Percentiles rank a stretch among this genome's conserved stretches.
These are phyloP conservation scores for Pyricularia sp. DNA, from an alignment of 2,329 filamentous ascomycete genomes.

Conservation along the genomic window DNA sequence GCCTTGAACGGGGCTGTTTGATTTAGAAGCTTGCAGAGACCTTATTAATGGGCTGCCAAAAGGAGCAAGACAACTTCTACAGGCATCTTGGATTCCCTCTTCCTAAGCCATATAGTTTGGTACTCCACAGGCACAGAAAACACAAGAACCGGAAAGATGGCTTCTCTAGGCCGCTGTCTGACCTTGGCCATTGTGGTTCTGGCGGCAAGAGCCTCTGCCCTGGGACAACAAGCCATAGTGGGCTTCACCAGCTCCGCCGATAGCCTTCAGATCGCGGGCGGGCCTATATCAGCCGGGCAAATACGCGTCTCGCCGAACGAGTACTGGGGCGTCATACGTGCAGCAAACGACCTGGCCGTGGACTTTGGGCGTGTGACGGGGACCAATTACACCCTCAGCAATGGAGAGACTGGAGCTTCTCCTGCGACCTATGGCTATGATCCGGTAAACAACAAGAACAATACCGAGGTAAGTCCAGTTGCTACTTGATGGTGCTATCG, in stretches of 20 bases:
- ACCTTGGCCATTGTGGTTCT: constrained; percentile 6
- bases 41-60: background rate
- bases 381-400: constrained; percentile 46
- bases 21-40: background rate
- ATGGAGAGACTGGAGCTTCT: constrained; percentile 23
- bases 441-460: constrained; percentile 31
- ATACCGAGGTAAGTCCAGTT: constrained; percentile 26
- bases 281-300: constrained; percentile 24
- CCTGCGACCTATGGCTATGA: constrained; percentile 28
- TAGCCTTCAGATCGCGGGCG: constrained; percentile 23
- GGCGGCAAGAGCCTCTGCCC: constrained; percentile 17
- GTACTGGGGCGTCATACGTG: constrained; percentile 55
- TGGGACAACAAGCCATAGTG: constrained; percentile 37
- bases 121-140: background rate
- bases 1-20: no score
- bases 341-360: constrained; percentile 50
- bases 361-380: constrained; percentile 63
- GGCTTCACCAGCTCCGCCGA: constrained; percentile 19
- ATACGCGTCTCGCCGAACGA: constrained; percentile 46
- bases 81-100: background rate
- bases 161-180: background rate
- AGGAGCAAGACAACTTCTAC: background rate
- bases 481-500: background rate
- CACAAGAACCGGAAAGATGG: background rate
- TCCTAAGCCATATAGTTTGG: background rate